Base-by-base conservation (phyloP, 73 alveolate species). In the Paramecium primaurelia region DNA sequence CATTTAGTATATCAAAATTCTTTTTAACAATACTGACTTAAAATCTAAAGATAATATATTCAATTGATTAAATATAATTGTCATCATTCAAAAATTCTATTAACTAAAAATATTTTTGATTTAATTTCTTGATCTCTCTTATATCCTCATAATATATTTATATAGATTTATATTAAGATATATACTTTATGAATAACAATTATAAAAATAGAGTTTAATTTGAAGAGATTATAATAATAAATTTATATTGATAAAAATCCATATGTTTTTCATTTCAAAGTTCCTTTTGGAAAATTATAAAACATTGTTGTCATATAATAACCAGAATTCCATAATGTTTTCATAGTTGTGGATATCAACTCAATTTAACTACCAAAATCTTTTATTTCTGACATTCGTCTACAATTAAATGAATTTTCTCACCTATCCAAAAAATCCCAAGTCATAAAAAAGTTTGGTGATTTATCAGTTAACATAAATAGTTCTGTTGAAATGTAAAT, bases 381-480 rank as follows among this genome's bases (percentile, higher is more conserved):
- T 16, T 71, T 77, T 2, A 89, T 60, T 26, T 89, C 94, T 26
- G 16, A 34, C 36, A 89, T 32, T 89, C 94, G 44, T 54, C 94
- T 80, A 80, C 26, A 45, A 45, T 80, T 22, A 45, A 8, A 49
- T 42, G 30, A 54, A 54, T 54, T 26, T 80, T n/a, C 49, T 40
- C 58, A 80, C 91, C 95, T 93, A 25, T 94, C 96, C 30, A 96
- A 91, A 86, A 96, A 96, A 38, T 93, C 96, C 97, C 97, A 96
- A 59, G 97, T 96, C 40, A 88, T 93, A 12, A 77, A 38, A 25
- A 84, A 77, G 47, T 91, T 91, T 32, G 77, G 47, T 9, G 97
- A 93, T 37, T 68, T 86, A 73, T 96, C 98, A 40, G 93, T 91
- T 9, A 96, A 42, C 98, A 94, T 96, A 68, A 83, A 96, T 26